These are phyloP conservation scores for Tylopilus sp. DNA, from an alignment of 1,284 basidiomycete species.

Conservation along the genomic window DNA sequence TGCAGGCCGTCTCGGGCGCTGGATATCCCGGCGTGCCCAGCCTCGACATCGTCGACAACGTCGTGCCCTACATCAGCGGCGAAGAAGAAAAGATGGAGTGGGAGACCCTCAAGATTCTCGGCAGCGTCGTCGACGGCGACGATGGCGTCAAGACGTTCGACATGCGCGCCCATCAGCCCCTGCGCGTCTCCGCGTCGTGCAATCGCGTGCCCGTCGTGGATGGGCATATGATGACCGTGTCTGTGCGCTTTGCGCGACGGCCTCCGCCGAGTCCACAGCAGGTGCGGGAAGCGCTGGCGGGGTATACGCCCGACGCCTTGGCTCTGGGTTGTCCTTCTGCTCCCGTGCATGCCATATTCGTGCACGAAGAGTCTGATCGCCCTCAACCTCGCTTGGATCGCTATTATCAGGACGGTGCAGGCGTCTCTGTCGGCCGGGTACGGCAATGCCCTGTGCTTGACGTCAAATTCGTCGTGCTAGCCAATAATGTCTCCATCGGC, in stretches of 20 bases:
- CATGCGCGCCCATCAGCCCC: slow-evolving; percentile 75
- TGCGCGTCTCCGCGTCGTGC: slow-evolving; percentile 88
- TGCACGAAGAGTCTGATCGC: slow-evolving; percentile 90
- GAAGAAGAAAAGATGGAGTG: slow-evolving; percentile 99
- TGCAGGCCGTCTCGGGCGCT: slow-evolving; percentile 97
- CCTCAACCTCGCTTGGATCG: slow-evolving; percentile 94
- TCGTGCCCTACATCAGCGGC: slow-evolving; percentile 92
- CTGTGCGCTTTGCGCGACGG: slow-evolving; percentile 75
- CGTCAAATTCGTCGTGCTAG: slow-evolving; percentile 92
- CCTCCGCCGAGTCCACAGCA: slow-evolving; percentile 88
- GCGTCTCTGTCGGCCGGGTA: slow-evolving; percentile 89
- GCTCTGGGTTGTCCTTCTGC: slow-evolving; percentile 72
- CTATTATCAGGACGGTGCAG: slow-evolving; percentile 88
- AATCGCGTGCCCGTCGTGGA: slow-evolving; percentile 93
- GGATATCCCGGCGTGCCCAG: slow-evolving; percentile 94
- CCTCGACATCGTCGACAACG: slow-evolving; percentile 94
- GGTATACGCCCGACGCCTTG: slow-evolving; percentile 78
- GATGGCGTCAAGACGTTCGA: slow-evolving; percentile 68
- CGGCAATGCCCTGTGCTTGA: slow-evolving; percentile 90
- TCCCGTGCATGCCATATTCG: slow-evolving; percentile 82
- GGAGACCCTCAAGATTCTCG: slow-evolving; percentile 97
- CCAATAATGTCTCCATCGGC: slow-evolving; percentile 95
- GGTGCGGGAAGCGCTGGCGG: slow-evolving; percentile 76
- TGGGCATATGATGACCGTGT: slow-evolving; percentile 87
- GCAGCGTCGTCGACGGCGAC: slow-evolving; percentile 62